phyloP scores from a whole-genome alignment of 805 yeast genomes.

The Metschnikowia anglica region DNA sequence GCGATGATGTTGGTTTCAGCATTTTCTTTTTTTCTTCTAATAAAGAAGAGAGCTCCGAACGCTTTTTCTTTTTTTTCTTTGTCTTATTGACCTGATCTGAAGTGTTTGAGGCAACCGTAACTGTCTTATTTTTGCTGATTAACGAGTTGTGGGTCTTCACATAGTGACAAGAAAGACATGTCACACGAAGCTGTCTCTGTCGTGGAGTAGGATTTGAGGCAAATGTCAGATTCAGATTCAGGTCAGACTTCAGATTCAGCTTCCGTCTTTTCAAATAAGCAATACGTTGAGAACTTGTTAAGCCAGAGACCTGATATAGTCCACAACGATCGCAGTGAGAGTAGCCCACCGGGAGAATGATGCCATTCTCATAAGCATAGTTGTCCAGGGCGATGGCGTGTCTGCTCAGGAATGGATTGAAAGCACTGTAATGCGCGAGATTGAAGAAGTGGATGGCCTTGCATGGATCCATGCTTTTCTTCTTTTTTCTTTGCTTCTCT shows the following conservation, averaged over 20 bases:
- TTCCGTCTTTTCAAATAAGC: conserved; percentile 17
- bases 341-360: conserved; percentile 30
- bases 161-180: conserved; percentile 24
- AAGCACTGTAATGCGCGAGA: conserved; percentile 29
- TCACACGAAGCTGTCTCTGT: conserved; percentile 14
- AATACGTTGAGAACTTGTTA: conserved; percentile 27
- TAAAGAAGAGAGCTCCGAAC: conserved; percentile 41
- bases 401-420: conserved; percentile 26
- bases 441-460: conserved; percentile 28
- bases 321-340: conserved; percentile 36
- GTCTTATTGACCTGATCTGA: background rate
- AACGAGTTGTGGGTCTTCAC: conserved; percentile 15
- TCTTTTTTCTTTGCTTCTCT: background rate
- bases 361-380: conserved; percentile 24
- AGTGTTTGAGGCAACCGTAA: background rate
- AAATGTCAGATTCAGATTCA: no score
- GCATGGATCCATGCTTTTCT: conserved; percentile 10
- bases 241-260: background rate
- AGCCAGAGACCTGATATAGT: conserved; percentile 34
- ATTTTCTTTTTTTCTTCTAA: conserved; percentile 41
- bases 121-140: conserved; percentile 8
- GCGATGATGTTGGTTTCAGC: conserved; percentile 30
- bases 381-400: conserved; percentile 26
- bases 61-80: conserved; percentile 47
- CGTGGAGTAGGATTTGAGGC: background rate